Evolutionary conservation across 345 rosid species (phyloP).

Genomic region (Mangifera indica): DNA sequence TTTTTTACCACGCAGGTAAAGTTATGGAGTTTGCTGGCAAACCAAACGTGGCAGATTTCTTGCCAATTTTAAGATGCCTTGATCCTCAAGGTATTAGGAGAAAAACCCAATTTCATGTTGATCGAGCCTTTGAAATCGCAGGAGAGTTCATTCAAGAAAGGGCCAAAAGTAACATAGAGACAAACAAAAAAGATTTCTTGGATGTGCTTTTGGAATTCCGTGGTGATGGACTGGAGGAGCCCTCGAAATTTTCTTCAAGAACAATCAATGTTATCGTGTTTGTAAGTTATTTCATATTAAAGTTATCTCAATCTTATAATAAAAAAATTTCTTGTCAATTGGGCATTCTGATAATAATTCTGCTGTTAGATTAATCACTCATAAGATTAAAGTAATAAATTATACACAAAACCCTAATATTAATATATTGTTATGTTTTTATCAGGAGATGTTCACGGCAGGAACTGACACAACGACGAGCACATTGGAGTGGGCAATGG

Average conservation of each 20-base stretch:
- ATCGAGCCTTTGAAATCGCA: constrained; percentile 55
- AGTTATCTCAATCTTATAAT: too few relatives aligned
- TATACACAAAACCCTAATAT: too few relatives aligned
- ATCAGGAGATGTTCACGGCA: constrained; percentile 75
- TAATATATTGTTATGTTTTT: neutral
- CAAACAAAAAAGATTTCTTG: constrained; percentile 54
- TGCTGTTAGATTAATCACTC: too few relatives aligned
- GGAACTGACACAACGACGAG: constrained; percentile 89
- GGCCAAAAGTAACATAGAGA: constrained; percentile 23
- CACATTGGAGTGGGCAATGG: constrained; percentile 89
- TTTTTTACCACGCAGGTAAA: constrained; percentile 63
- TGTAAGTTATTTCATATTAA: constrained; percentile 36
- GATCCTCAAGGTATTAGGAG: constrained; percentile 81
- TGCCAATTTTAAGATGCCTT: constrained; percentile 54
- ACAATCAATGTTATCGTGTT: constrained; percentile 67
- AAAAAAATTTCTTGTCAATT: too few relatives aligned
- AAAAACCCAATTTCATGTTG: constrained; percentile 58
- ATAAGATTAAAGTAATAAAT: too few relatives aligned
- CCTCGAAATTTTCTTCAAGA: constrained; percentile 48
- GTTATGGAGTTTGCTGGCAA: constrained; percentile 80
- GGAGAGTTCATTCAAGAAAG: constrained; percentile 64
- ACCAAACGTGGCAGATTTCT: constrained; percentile 75
- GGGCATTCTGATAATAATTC: neutral
- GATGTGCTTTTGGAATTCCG: constrained; percentile 82
- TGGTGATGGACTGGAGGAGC: constrained; percentile 50